Evolutionary conservation across 139 green algal genomes (phyloP).

Genomic region (Picochlorum sp.): DNA sequence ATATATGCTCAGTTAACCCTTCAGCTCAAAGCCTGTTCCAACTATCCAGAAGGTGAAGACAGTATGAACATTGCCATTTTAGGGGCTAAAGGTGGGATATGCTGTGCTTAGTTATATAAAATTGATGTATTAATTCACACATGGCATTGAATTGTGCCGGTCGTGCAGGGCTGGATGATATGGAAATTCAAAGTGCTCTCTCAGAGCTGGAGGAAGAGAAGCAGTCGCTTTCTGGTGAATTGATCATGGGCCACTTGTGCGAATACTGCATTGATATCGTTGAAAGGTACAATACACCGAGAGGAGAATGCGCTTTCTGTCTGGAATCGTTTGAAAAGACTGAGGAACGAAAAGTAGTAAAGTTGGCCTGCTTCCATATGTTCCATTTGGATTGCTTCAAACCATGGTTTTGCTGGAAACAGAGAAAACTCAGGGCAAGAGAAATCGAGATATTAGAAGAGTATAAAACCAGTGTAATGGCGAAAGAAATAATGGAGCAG

Average conservation of each 20-base stretch:
- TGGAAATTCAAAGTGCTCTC: too few relatives aligned
- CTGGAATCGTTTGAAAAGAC: neutral
- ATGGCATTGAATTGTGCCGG: too few relatives aligned
- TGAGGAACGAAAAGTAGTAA: neutral
- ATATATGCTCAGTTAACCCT: too few relatives aligned
- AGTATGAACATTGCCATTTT: too few relatives aligned
- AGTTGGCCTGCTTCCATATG: neutral
- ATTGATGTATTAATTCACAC: too few relatives aligned
- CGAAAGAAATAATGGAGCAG: neutral
- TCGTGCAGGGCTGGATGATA: too few relatives aligned
- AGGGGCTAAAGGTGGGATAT: too few relatives aligned
- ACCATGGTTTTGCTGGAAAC: neutral
- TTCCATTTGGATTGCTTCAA: neutral
- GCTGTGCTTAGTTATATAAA: too few relatives aligned
- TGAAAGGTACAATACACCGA: neutral
- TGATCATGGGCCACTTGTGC: neutral
- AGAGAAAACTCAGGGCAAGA: neutral
- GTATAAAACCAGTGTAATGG: neutral
- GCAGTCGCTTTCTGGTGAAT: neutral
- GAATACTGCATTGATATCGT: neutral
- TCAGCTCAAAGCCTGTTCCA: too few relatives aligned
- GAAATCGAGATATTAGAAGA: neutral
- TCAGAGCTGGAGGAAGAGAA: neutral
- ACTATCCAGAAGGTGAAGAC: too few relatives aligned
- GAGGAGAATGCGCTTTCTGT: neutral